A percentile compares a stretch with the other conserved stretches of the same genome.
These are phyloP conservation scores for Monosporozyma aquatica DNA, from an alignment of 805 yeast genomes.

Conservation along the genomic window DNA sequence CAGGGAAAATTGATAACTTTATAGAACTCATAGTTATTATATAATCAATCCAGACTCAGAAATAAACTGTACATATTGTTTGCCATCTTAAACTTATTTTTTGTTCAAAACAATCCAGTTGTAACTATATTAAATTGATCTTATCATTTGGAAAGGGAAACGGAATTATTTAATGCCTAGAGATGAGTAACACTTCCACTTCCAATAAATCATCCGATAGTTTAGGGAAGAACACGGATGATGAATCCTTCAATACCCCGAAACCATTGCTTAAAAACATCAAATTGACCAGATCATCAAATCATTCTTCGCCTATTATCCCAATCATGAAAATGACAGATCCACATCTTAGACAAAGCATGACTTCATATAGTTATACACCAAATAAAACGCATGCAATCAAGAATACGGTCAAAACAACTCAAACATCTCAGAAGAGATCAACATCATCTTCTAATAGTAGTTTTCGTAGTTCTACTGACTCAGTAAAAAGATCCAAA, in stretches of 20 bases:
- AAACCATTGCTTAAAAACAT: background rate
- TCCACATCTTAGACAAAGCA: background rate
- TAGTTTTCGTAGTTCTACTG: background rate
- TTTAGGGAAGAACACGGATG: too few species aligned
- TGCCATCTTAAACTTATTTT: too few species aligned
- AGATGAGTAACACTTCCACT: background rate
- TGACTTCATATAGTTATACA: slow-evolving; percentile 1
- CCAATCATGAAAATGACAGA: slow-evolving; percentile 1
- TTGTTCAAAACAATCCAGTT: too few species aligned
- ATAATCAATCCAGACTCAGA: too few species aligned
- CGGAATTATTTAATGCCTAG: too few species aligned
- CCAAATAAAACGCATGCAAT: background rate
- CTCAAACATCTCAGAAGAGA: background rate
- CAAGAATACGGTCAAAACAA: background rate
- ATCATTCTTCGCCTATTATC: background rate
- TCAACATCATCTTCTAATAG: background rate
- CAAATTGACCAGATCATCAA: background rate
- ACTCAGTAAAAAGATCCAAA: background rate
- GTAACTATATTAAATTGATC: too few species aligned
- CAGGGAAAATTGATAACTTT: too few species aligned
- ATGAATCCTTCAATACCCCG: background rate
- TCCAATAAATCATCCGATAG: background rate
- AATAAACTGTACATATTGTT: too few species aligned
- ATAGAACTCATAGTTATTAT: too few species aligned
- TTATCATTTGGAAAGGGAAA: too few species aligned